Conservation (phyloP, 139 green algal species). For the Bryopsis sp. region DNA sequence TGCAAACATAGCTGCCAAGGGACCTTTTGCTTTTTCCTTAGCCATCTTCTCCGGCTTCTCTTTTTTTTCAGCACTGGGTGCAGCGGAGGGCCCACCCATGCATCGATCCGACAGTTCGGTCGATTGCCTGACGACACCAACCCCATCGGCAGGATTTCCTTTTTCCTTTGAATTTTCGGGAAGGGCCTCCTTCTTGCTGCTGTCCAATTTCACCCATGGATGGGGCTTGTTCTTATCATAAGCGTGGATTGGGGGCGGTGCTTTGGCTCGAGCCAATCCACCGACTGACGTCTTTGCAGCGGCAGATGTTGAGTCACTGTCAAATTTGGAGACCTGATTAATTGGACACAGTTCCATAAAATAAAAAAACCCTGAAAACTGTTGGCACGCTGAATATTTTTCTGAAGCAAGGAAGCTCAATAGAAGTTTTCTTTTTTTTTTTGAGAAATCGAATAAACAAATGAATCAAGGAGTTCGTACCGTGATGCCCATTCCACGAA, state of each 20-base stretch:
- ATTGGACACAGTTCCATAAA: no score
- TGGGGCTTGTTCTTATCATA: neutral
- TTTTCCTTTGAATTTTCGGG: neutral
- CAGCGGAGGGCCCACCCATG: no score
- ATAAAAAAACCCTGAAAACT: no score
- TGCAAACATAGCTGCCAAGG: no score
- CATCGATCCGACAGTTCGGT: neutral
- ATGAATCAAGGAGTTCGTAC: neutral
- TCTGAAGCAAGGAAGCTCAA: no score
- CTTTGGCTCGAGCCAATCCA: no score
- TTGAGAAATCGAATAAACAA: no score
- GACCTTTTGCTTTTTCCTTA: neutral
- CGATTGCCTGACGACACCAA: neutral
- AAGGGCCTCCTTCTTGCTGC: no score
- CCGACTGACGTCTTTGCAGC: no score
- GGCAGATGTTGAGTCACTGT: neutral
- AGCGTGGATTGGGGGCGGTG: neutral
- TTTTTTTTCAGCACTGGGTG: neutral
- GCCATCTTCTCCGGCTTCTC: neutral
- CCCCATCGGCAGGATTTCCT: neutral
- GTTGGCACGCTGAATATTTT: no score
- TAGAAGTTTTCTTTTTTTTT: no score
- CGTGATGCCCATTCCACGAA: slow-evolving; percentile 14
- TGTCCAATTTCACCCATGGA: neutral
- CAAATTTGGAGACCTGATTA: no score